Base-by-base conservation (phyloP, 2,329 filamentous ascomycete species). In the Trichoderma hamatum region DNA sequence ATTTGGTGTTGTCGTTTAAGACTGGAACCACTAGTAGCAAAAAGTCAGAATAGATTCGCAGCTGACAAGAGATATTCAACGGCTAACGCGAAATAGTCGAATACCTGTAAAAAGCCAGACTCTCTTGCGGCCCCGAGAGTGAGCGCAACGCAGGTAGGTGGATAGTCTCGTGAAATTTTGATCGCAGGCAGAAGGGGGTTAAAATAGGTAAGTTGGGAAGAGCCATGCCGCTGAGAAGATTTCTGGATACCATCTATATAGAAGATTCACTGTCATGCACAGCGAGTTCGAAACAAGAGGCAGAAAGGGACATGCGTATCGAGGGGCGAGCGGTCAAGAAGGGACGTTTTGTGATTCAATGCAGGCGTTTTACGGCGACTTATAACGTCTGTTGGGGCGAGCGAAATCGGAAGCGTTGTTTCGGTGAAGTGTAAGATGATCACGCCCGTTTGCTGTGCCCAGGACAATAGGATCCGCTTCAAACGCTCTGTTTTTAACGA, bases 281-380 rank as follows among this genome's bases (percentile, higher is more conserved):
- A 26, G 30, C 5, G 30, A 30, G 4, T 10, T 39, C 21, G 36
- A 28, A 24, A 51, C 19, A 19, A 46, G n/a, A 9, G 51, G 24
- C 3, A 21, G 21, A 3, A 32, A 26, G 11, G 26, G 30, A 32
- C 19, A 52, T 56, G 19, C 14, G n/a, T 58, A 16, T 11, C 24
- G 28, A 43, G 19, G 43, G 5, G 28, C 21, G 28, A 51, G 67
- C 67, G 67, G 67, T 69, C 61, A 67, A 55, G 49, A 46, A 24
- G 14, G 19, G 58, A 59, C 21, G 51, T 19, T 68, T 61, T 36
- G 62, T 68, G 68, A 70, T 70, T 70, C 67, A 69, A 32, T 55
- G 67, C 52, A 49, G 13, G 30, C 11, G 3, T 68, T 68, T 58
- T 28, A n/a, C 4, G n/a, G 26, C 16, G 52, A 24, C 32, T 58